Conservation (phyloP, 495 filamentous ascomycete genomes). For the Hapsidospora chrysogenum region DNA sequence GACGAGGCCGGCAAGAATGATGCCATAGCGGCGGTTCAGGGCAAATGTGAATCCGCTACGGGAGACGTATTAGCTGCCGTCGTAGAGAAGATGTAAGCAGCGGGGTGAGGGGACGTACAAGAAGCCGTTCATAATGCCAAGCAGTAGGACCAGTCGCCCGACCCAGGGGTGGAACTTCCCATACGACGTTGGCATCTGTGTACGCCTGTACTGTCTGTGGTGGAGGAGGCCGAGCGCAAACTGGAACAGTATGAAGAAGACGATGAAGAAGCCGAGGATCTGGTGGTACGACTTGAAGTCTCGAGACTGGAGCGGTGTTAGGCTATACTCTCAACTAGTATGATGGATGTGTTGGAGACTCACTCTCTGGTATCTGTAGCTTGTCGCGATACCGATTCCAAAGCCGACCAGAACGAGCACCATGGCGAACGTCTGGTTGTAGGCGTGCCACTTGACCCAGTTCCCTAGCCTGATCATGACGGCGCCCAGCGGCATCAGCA, state of each 20-base stretch:
- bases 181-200: conserved; percentile 22
- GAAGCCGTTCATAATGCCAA: conserved; percentile 34
- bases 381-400: conserved; percentile 28
- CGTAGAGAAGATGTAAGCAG: neutral
- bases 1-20: conserved; percentile 15
- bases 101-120: conserved; percentile 12
- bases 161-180: conserved; percentile 31
- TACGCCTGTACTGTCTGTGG: conserved; percentile 30
- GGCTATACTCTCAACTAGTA: neutral
- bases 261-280: conserved; percentile 33
- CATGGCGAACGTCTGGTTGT: conserved; percentile 27
- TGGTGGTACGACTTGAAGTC: conserved; percentile 35
- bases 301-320: conserved; percentile 17
- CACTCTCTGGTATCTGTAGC: conserved; percentile 32
- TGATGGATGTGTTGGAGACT: conserved; percentile 6
- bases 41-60: conserved; percentile 22
- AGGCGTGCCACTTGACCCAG: conserved; percentile 31
- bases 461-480: conserved; percentile 28
- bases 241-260: conserved; percentile 28
- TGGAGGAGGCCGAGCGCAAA: conserved; percentile 30
- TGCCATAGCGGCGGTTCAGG: conserved; percentile 15
- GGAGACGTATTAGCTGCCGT: neutral
- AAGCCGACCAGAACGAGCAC: conserved; percentile 23
- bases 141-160: conserved; percentile 29
- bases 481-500: conserved; percentile 33